Evolutionary conservation across 2,329 filamentous ascomycete species (phyloP).

Genomic region (Nemania sp.): DNA sequence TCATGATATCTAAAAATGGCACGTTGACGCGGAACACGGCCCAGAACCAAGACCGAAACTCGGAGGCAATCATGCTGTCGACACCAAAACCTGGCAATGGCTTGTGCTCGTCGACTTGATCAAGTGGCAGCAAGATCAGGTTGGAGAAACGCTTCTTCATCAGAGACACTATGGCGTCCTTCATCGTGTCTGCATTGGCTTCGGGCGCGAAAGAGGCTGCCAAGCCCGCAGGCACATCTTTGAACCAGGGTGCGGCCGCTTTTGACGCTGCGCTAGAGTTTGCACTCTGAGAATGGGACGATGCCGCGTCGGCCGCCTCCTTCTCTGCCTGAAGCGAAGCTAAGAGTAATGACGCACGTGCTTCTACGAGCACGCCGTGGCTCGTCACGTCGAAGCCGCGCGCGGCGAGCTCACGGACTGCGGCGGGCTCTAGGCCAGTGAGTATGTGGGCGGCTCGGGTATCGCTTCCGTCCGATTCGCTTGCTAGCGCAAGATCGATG

Average conservation of each 20-base stretch:
- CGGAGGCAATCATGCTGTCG: conserved; percentile 57
- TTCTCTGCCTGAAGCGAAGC: background rate
- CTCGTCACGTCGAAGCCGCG: conserved; percentile 37
- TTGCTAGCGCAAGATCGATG: conserved; percentile 44
- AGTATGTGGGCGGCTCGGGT: conserved; percentile 36
- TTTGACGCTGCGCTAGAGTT: background rate
- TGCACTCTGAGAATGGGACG: background rate
- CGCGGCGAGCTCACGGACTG: conserved; percentile 32
- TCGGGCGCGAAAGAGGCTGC: background rate
- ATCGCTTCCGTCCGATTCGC: conserved; percentile 22
- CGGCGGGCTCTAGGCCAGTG: conserved; percentile 40
- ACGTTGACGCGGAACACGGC: conserved; percentile 51
- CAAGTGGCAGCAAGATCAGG: conserved; percentile 43
- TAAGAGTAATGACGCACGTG: conserved; percentile 21
- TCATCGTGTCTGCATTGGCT: background rate
- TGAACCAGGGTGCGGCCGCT: conserved; percentile 9
- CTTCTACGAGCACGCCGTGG: conserved; percentile 23
- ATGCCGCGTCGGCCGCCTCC: background rate
- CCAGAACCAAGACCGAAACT: conserved; percentile 55
- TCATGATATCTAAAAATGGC: conserved; percentile 46
- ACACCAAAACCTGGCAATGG: conserved; percentile 53
- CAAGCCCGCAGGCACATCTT: background rate
- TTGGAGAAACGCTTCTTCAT: conserved; percentile 22
- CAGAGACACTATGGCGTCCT: background rate
- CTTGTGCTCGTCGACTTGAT: conserved; percentile 45